These are phyloP conservation scores for Penicillium concentricum DNA, from an alignment of 2,329 filamentous ascomycete species.

Conservation along the genomic window DNA sequence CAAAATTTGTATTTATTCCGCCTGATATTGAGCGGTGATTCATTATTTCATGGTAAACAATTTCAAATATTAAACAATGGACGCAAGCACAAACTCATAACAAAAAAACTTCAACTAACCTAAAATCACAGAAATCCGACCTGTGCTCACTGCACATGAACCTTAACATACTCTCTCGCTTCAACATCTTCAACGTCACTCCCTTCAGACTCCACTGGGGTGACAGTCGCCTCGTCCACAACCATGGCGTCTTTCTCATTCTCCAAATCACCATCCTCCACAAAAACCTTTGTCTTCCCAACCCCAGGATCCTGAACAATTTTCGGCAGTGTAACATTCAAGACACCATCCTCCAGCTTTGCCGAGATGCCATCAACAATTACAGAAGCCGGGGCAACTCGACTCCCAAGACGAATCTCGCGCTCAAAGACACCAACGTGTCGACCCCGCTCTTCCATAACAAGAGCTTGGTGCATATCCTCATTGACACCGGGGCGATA, in stretches of 20 bases:
- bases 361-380: conserved; percentile 68
- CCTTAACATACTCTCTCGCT: conserved; percentile 26
- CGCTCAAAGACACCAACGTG: conserved; percentile 74
- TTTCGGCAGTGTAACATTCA: conserved; percentile 77
- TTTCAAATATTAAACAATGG: not conserved
- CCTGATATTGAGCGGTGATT: not conserved
- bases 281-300: conserved; percentile 19
- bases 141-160: conserved; percentile 19
- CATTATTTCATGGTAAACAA: not conserved
- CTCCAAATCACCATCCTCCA: conserved; percentile 16
- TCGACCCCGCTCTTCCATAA: conserved; percentile 68
- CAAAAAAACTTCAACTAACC: not conserved
- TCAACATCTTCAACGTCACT: conserved; percentile 18
- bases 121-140: not conserved
- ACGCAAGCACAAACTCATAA: not conserved
- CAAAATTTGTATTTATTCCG: not conserved
- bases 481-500: conserved; percentile 71
- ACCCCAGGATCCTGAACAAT: conserved; percentile 40
- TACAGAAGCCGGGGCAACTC: conserved; percentile 59
- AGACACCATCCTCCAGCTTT: conserved; percentile 74
- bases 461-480: conserved; percentile 62
- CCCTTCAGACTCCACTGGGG: conserved; percentile 22
- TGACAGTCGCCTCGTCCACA: conserved; percentile 25
- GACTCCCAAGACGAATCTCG: conserved; percentile 58
- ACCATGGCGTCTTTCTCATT: conserved; percentile 20